Conservation (phyloP, 2,329 filamentous ascomycete species). For the Monosporascus sp. region DNA sequence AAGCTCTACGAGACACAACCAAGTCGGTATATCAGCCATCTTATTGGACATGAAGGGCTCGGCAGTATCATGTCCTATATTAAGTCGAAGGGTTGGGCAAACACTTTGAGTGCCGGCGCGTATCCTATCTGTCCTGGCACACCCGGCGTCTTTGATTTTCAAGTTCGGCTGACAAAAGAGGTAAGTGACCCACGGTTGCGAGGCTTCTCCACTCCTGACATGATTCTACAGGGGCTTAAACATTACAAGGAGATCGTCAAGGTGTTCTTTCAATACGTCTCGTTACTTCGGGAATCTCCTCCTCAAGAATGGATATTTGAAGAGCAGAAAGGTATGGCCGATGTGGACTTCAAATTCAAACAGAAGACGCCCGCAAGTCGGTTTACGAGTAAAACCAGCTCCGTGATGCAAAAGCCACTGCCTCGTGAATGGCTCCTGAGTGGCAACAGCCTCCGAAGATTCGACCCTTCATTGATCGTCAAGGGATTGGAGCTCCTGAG, state of each 20-base stretch:
- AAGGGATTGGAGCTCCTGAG: slow-evolving; percentile 68
- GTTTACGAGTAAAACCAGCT: slow-evolving; percentile 80
- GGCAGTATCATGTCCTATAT: slow-evolving; percentile 87
- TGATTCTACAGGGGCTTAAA: slow-evolving; percentile 52
- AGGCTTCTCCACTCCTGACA: slow-evolving; percentile 7
- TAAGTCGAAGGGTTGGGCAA: slow-evolving; percentile 87
- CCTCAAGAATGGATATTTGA: slow-evolving; percentile 92
- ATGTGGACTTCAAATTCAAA: slow-evolving; percentile 92
- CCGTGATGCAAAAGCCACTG: slow-evolving; percentile 85
- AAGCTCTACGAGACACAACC: slow-evolving; percentile 73
- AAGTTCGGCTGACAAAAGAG: slow-evolving; percentile 77
- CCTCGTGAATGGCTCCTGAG: slow-evolving; percentile 86
- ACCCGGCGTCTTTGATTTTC: slow-evolving; percentile 73
- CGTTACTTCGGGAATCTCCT: slow-evolving; percentile 71
- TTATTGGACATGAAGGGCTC: slow-evolving; percentile 89
- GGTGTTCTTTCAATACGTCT: slow-evolving; percentile 85
- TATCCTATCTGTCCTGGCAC: slow-evolving; percentile 71
- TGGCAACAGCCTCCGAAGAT: slow-evolving; percentile 69
- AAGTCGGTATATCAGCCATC: slow-evolving; percentile 77
- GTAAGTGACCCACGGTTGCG: slow-evolving; percentile 33
- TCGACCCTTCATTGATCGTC: slow-evolving; percentile 71
- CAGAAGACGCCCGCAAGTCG: slow-evolving; percentile 86
- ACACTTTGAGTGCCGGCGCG: slow-evolving; percentile 71
- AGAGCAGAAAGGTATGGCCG: slow-evolving; percentile 83
- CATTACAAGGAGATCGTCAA: slow-evolving; percentile 79